Conservation (phyloP, 495 filamentous ascomycete species). For the Daldinia vernicosa region DNA sequence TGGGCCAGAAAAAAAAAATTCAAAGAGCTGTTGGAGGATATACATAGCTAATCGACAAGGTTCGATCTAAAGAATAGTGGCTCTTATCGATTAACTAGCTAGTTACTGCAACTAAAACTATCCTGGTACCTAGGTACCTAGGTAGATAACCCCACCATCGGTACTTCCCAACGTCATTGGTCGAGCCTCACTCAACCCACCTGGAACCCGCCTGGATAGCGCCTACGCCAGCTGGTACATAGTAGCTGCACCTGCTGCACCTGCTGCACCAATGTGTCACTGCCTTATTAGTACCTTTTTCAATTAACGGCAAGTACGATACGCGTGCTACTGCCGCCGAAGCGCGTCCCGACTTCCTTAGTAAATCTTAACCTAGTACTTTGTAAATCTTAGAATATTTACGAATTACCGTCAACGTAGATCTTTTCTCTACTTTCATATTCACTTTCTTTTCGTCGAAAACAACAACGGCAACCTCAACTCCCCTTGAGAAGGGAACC, state of each 20-base stretch:
- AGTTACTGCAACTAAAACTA: neutral
- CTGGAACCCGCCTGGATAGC: neutral
- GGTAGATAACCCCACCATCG: conserved; percentile 15
- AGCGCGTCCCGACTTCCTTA: conserved; percentile 24
- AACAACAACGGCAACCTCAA: neutral
- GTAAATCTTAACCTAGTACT: neutral
- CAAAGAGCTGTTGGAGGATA: conserved; percentile 14
- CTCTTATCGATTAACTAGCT: conserved; percentile 40
- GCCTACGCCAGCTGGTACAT: neutral
- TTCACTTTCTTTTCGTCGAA: neutral
- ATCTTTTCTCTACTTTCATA: neutral
- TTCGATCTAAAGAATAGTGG: conserved; percentile 14
- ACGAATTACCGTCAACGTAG: neutral
- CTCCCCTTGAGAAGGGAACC: neutral
- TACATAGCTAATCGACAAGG: conserved; percentile 22
- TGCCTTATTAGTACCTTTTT: neutral
- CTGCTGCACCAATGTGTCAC: conserved; percentile 13
- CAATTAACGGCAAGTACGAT: conserved; percentile 11
- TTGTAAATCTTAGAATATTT: too few species aligned
- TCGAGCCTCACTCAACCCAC: conserved; percentile 14
- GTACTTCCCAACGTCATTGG: conserved; percentile 21
- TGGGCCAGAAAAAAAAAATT: conserved; percentile 28
- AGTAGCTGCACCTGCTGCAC: too few species aligned
- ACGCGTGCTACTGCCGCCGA: conserved; percentile 3
- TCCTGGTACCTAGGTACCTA: too few species aligned